These are phyloP conservation scores for Thyridium curvatum DNA, from an alignment of 2,329 filamentous ascomycete species.

Conservation along the genomic window DNA sequence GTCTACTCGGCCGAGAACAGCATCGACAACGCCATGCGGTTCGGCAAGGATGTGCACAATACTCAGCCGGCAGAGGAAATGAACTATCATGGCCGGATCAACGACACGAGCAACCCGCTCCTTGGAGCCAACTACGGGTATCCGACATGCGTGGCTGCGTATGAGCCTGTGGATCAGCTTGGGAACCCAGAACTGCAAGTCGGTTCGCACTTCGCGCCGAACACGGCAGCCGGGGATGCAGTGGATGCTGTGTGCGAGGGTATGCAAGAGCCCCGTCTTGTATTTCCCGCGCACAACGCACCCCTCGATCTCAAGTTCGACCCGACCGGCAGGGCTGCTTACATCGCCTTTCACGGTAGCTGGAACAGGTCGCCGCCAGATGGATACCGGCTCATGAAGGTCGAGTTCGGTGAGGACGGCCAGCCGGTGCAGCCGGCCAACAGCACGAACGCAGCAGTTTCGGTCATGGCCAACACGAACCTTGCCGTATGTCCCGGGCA, in stretches of 20 bases:
- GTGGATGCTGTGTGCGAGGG: constrained; percentile 19
- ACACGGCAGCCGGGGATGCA: constrained; percentile 10
- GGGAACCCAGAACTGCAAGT: constrained; percentile 18
- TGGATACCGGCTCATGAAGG: constrained; percentile 31
- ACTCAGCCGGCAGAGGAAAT: constrained; percentile 61
- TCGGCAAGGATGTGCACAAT: constrained; percentile 46
- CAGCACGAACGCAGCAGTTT: constrained; percentile 34
- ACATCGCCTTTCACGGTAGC: constrained; percentile 57
- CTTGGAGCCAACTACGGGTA: constrained; percentile 53
- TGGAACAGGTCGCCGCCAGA: constrained; percentile 33
- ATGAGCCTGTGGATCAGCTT: constrained; percentile 34
- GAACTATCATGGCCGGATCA: constrained; percentile 51
- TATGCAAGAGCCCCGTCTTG: constrained; percentile 35
- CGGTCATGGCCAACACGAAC: constrained; percentile 44
- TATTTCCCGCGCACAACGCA: constrained; percentile 50
- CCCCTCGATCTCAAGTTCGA: constrained; percentile 61
- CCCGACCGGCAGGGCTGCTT: constrained; percentile 44
- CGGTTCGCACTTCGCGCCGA: constrained; percentile 26
- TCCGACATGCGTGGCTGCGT: constrained; percentile 55
- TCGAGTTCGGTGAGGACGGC: constrained; percentile 26
- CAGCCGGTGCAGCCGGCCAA: constrained; percentile 20
- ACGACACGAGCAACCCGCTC: constrained; percentile 27
- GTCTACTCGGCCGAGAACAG: constrained; percentile 55
- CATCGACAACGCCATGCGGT: constrained; percentile 50
- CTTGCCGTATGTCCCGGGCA: constrained; percentile 5